These are phyloP conservation scores for Candida orba DNA, from an alignment of 805 yeast genomes.

Conservation along the genomic window DNA sequence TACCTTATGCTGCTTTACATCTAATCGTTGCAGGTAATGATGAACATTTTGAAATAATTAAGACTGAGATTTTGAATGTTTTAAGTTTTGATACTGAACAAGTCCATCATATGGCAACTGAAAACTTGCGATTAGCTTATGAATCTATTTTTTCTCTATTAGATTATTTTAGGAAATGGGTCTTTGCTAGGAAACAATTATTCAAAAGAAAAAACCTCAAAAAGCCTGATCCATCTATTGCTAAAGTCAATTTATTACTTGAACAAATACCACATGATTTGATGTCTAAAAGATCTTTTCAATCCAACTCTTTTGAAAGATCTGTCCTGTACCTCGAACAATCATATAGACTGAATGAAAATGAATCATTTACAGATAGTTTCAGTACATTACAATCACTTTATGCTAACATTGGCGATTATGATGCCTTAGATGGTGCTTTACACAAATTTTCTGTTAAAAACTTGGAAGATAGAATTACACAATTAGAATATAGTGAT, in stretches of 20 bases:
- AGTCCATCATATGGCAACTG: slow-evolving; percentile 47
- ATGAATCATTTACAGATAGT: slow-evolving; percentile 26
- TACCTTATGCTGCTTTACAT: slow-evolving; percentile 71
- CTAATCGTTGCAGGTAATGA: slow-evolving; percentile 42
- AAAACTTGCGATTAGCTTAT: slow-evolving; percentile 56
- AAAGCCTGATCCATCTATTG: slow-evolving; percentile 25
- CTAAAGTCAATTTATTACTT: slow-evolving; percentile 41
- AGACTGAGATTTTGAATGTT: slow-evolving; percentile 53
- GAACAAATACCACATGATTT: slow-evolving; percentile 54
- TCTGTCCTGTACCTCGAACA: slow-evolving; percentile 83
- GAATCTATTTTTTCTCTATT: slow-evolving; percentile 70
- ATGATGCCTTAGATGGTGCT: slow-evolving; percentile 85
- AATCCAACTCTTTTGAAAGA: slow-evolving; percentile 80
- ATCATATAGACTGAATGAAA: slow-evolving; percentile 39
- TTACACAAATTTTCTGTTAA: slow-evolving; percentile 64
- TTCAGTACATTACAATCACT: slow-evolving; percentile 60
- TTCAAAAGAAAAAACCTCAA: slow-evolving; percentile 15
- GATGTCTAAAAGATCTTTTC: slow-evolving; percentile 72
- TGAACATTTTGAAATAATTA: slow-evolving; percentile 36
- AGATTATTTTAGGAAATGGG: slow-evolving; percentile 82
- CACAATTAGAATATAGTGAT: slow-evolving; percentile 76
- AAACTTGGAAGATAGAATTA: slow-evolving; percentile 65
- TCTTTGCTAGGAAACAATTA: slow-evolving; percentile 18
- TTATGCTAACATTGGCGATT: slow-evolving; percentile 82
- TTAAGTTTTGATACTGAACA: slow-evolving; percentile 40